Base-by-base conservation (phyloP, 2,329 filamentous ascomycete genomes). In the Penicillium sp. region DNA sequence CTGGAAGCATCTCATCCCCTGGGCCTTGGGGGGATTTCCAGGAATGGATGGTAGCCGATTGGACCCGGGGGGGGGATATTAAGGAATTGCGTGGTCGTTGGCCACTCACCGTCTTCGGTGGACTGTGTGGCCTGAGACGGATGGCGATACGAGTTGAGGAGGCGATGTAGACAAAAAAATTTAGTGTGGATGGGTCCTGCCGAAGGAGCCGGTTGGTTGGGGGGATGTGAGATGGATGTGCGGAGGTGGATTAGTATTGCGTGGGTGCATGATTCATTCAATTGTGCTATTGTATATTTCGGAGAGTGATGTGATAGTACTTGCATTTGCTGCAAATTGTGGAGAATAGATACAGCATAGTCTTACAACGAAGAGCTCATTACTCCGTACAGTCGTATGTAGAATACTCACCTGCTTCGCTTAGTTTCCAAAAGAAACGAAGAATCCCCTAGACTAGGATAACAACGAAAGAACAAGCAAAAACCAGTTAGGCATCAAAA, bases 31-130 rank as follows among this genome's bases (percentile, higher is more conserved):
- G 37, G 50, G 10, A 22, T 42, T 22, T 35, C 24, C 19, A 17
- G 15, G 10, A 3, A 49, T 37, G 60, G 60, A 59, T 62, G 12
- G 13, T 13, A 62, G 60, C 55, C 60, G 60, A 62, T 62, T 62
- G 60, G 60, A 3, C 40, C 19, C 30, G 53, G 12, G 60, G 37
- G 53, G 8, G 26, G 45, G 26, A 30, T 49, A n/a, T 49, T 22
- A 2, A n/a, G 24, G n/a, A 15, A 51, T 51, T 51, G 49, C 49
- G 49, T 51, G n/a, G 26, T 4, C 17, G 49, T 24, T 51, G 49
- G 28, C 49, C 49, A 22, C 10, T 35, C 49, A 51, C n/a, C 30
- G 12, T 19, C 1, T 22, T 13, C 2, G 49, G 10, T 51, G 49
- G 28, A 22, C n/a, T 51, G 30, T 28, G 17, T 22, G 49, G 49